Evolutionary conservation across 805 yeast species (phyloP).

Genomic region (Candida adriatica): DNA sequence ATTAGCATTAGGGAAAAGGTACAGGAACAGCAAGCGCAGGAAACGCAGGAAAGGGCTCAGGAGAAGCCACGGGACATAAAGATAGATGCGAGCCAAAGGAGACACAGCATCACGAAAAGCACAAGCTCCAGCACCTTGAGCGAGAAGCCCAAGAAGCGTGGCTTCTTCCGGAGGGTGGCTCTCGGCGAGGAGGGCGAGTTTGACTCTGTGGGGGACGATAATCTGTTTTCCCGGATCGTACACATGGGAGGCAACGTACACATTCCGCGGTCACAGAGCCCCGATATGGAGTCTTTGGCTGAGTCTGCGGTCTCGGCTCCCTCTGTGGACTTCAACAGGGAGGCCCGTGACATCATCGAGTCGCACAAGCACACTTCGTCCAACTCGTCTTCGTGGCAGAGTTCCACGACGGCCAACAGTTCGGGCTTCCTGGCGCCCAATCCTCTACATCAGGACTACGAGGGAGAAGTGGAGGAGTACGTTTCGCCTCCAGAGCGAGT

Average conservation of each 20-base stretch:
- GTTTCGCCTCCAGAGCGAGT: slow-evolving; percentile 59
- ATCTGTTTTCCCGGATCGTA: slow-evolving; percentile 24
- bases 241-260: slow-evolving; percentile 6
- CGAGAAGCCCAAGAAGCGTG: slow-evolving; percentile 5
- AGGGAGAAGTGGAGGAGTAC: slow-evolving; percentile 31
- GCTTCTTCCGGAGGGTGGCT: slow-evolving; percentile 11
- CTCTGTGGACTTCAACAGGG: slow-evolving; percentile 30
- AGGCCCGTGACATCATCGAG: slow-evolving; percentile 48
- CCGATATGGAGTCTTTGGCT: not conserved
- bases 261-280: not conserved
- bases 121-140: not conserved
- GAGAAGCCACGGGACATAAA: slow-evolving; percentile 20
- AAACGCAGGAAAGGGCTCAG: too few relatives aligned
- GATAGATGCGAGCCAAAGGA: slow-evolving; percentile 10
- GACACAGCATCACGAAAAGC: not conserved
- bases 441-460: slow-evolving; percentile 27
- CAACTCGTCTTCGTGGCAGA: not conserved
- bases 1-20: too few relatives aligned
- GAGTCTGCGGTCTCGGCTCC: not conserved
- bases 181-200: slow-evolving; percentile 17
- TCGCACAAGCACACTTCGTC: slow-evolving; percentile 14
- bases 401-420: slow-evolving; percentile 4
- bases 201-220: slow-evolving; percentile 23
- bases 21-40: too few relatives aligned
- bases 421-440: slow-evolving; percentile 27